These are phyloP conservation scores for Apiospora phragmitis DNA, from an alignment of 2,329 filamentous ascomycete species.

Conservation along the genomic window DNA sequence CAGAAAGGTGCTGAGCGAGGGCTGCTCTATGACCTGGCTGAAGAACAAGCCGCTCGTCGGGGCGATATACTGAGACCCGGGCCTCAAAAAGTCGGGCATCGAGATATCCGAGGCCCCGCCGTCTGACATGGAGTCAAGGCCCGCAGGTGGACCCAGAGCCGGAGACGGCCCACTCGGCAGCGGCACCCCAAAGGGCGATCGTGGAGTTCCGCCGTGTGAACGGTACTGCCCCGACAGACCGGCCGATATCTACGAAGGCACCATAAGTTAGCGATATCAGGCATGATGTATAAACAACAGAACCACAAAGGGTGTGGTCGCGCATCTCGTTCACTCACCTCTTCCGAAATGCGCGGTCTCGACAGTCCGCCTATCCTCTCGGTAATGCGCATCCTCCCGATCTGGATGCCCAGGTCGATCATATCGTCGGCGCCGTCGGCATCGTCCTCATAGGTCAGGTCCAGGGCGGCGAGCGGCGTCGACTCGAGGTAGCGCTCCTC, in stretches of 20 bases:
- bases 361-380: constrained; percentile 74
- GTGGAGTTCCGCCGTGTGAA: constrained; percentile 17
- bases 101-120: constrained; percentile 26
- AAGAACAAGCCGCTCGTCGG: constrained; percentile 70
- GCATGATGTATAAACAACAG: neutral
- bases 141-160: constrained; percentile 21
- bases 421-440: constrained; percentile 59
- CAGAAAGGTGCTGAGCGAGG: constrained; percentile 59
- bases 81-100: constrained; percentile 59
- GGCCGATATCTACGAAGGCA: neutral
- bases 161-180: constrained; percentile 20
- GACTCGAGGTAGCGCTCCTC: constrained; percentile 62
- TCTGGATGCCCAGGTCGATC: constrained; percentile 69
- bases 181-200: constrained; percentile 12
- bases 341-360: constrained; percentile 68
- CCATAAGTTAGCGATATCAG: constrained; percentile 4
- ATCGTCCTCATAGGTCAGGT: constrained; percentile 69
- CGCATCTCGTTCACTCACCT: constrained; percentile 58
- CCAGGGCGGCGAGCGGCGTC: constrained; percentile 61
- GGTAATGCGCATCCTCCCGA: constrained; percentile 72
- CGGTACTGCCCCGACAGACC: constrained; percentile 30
- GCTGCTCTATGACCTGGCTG: constrained; percentile 47
- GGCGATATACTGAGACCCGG: constrained; percentile 65
- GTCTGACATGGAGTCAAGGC: constrained; percentile 26
- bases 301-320: neutral